These are phyloP conservation scores for Annulohypoxylon maeteangense DNA, from an alignment of 495 filamentous ascomycete genomes.

Conservation along the genomic window DNA sequence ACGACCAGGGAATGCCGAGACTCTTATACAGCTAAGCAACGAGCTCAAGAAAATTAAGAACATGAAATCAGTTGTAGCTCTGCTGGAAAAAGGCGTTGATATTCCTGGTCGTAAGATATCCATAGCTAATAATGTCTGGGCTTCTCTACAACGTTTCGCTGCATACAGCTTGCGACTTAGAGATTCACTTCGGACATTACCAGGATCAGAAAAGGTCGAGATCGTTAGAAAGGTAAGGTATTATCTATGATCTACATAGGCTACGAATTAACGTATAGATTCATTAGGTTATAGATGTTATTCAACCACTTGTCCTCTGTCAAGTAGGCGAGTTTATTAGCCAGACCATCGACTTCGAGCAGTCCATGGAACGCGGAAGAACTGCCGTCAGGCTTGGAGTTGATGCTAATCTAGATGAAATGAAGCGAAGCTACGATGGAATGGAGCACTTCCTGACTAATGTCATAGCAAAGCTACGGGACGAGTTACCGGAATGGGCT, in stretches of 20 bases:
- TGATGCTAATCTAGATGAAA: constrained; percentile 78
- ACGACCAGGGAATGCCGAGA: constrained; percentile 71
- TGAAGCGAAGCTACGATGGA: constrained; percentile 82
- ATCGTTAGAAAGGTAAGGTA: constrained; percentile 68
- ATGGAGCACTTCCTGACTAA: constrained; percentile 76
- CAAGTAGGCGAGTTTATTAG: constrained; percentile 75
- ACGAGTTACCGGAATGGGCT: constrained; percentile 68
- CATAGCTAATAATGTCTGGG: constrained; percentile 77
- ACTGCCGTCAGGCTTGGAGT: constrained; percentile 79
- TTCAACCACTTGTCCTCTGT: constrained; percentile 66
- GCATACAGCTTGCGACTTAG: constrained; percentile 73
- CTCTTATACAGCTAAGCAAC: constrained; percentile 67
- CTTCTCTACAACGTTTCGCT: constrained; percentile 63
- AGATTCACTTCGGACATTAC: constrained; percentile 70
- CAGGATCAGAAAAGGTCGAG: constrained; percentile 62
- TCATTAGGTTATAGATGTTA: constrained; percentile 50
- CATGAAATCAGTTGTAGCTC: constrained; percentile 73
- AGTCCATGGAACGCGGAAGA: constrained; percentile 76
- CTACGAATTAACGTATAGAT: constrained; percentile 7
- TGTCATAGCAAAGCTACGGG: constrained; percentile 69
- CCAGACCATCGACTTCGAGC: constrained; percentile 83
- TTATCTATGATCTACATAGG: neutral
- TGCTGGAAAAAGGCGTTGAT: constrained; percentile 80
- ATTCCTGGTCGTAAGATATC: constrained; percentile 65
- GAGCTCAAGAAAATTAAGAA: constrained; percentile 81